phyloP scores from a whole-genome alignment of 805 yeast genomes.

The Ogataea ganodermae region DNA sequence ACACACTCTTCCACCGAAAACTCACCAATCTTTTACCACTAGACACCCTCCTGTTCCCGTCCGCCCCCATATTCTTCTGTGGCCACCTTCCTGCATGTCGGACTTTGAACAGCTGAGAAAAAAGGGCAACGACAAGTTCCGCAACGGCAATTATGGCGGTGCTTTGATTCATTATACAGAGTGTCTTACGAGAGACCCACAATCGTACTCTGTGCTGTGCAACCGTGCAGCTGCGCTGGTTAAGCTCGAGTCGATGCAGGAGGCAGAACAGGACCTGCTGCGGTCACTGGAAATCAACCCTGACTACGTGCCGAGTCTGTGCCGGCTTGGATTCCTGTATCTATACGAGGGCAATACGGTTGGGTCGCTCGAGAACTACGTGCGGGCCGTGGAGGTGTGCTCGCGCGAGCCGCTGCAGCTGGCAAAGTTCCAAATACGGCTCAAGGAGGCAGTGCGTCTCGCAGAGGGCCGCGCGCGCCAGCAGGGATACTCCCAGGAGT shows the following conservation, averaged over 20 bases:
- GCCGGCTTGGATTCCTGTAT: slow-evolving; percentile 40
- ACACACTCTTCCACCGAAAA: too few relatives aligned
- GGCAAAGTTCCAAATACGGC: slow-evolving; percentile 28
- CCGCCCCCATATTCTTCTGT: too few relatives aligned
- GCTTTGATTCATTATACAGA: slow-evolving; percentile 42
- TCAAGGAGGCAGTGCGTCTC: slow-evolving; percentile 31
- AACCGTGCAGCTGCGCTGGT: slow-evolving; percentile 45
- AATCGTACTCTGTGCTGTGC: slow-evolving; percentile 36
- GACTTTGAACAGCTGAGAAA: slow-evolving; percentile 24
- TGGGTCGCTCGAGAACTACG: slow-evolving; percentile 39
- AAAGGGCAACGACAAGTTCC: slow-evolving; percentile 33
- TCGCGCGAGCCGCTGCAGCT: slow-evolving; percentile 22
- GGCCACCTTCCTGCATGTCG: too few relatives aligned
- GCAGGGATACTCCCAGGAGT: slow-evolving; percentile 35
- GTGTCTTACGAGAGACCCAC: slow-evolving; percentile 37
- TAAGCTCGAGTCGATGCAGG: slow-evolving; percentile 36
- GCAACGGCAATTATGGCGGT: slow-evolving; percentile 29
- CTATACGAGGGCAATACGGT: slow-evolving; percentile 40
- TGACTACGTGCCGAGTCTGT: slow-evolving; percentile 40
- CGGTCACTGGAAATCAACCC: slow-evolving; percentile 36
- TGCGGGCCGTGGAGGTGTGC: slow-evolving; percentile 34
- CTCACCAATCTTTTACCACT: too few relatives aligned
- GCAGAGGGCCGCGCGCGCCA: slow-evolving; percentile 34
- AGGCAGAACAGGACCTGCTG: slow-evolving; percentile 39
- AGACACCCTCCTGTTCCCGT: too few relatives aligned